Evolutionary conservation across 345 rosid genomes (phyloP).

Genomic region (Kernera saxatilis): DNA sequence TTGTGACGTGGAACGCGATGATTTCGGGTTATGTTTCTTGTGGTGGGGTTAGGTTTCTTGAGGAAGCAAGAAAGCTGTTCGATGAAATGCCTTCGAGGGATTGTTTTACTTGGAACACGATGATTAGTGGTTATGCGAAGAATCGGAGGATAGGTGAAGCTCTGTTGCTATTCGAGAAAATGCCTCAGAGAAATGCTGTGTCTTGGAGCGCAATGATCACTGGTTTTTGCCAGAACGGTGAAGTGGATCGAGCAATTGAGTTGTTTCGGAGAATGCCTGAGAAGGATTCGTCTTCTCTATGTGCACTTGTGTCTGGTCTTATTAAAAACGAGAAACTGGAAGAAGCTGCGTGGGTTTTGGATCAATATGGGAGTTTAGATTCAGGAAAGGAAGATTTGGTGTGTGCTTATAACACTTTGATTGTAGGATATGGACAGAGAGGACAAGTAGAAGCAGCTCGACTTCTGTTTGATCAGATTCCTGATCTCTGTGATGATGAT

Average conservation of each 20-base stretch:
- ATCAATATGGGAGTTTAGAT: slow-evolving; percentile 20
- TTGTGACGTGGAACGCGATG: slow-evolving; percentile 62
- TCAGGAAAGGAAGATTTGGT: slow-evolving; percentile 37
- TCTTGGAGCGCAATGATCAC: slow-evolving; percentile 50
- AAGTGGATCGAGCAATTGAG: slow-evolving; percentile 39
- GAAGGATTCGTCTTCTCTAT: slow-evolving; percentile 44
- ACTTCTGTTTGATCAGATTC: slow-evolving; percentile 48
- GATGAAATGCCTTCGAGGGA: slow-evolving; percentile 35
- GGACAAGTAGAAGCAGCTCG: slow-evolving; percentile 56
- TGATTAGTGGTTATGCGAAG: slow-evolving; percentile 74
- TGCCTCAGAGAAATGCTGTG: slow-evolving; percentile 56
- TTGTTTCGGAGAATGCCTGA: slow-evolving; percentile 49
- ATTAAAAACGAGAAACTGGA: slow-evolving; percentile 48
- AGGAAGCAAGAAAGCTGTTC: slow-evolving; percentile 28
- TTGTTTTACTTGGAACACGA: slow-evolving; percentile 60
- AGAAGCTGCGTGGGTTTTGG: slow-evolving; percentile 48
- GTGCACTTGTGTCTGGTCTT: slow-evolving; percentile 64
- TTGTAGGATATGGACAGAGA: slow-evolving; percentile 67
- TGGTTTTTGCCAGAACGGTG: slow-evolving; percentile 54
- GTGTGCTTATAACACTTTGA: slow-evolving; percentile 66
- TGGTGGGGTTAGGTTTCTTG: slow-evolving; percentile 34
- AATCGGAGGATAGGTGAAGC: slow-evolving; percentile 55
- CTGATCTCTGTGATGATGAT: slow-evolving; percentile 10
- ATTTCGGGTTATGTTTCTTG: slow-evolving; percentile 56
- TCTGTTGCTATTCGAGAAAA: slow-evolving; percentile 35